Evolutionary conservation across 2,329 filamentous ascomycete genomes (phyloP), one percentile per base, ranked within the genome.

Genomic region (Blastomyces parvus): DNA sequence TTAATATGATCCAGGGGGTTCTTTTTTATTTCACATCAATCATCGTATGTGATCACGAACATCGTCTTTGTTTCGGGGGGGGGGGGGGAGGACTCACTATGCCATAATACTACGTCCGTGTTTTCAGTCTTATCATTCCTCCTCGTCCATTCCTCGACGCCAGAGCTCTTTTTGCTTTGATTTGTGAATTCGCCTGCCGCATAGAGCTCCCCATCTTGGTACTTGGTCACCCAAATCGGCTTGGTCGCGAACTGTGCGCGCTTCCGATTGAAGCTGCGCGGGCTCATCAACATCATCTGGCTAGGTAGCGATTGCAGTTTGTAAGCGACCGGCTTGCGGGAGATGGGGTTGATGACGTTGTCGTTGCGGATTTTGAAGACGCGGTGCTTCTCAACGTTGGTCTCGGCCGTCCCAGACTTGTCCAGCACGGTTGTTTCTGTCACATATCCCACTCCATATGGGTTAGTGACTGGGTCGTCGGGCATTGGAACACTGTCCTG

Each of bases 401-500:
- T 75, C 67, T 83, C 79, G 63, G 79, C 79, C 2, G 81, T 79
- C 50, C 76, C 72, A 3, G 81, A 78, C 3, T 74, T 76, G 3
- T 76, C 72, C 60, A 85, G 72, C 1, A 79, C 73, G 0, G 81
- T 84, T 60, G 80, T 76, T 30, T 73, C 66, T 0, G 82, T 77
- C 0, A 76, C 79, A 70, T 85, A 85, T 0, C 80, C 80, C 36
- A 78, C 74, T 13, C 80, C 78, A 67, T 80, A 80, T 2, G 82
- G 83, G 69, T 86, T 84, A 70, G 72, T 77, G 25, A 73, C 72
- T 1, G 74, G 71, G 52, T 81, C 78, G 56, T 84, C 78, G 1
- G 84, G 83, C 79, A 88, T 84, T 0, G 86, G 74, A 61, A 84
- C 81, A 2, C 82, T 83, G 69, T 86, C 84, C 63, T 83, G 79